Evolutionary conservation across 1,139 yeast genomes (phyloP).

Genomic region (Kodamaea alishanica): DNA sequence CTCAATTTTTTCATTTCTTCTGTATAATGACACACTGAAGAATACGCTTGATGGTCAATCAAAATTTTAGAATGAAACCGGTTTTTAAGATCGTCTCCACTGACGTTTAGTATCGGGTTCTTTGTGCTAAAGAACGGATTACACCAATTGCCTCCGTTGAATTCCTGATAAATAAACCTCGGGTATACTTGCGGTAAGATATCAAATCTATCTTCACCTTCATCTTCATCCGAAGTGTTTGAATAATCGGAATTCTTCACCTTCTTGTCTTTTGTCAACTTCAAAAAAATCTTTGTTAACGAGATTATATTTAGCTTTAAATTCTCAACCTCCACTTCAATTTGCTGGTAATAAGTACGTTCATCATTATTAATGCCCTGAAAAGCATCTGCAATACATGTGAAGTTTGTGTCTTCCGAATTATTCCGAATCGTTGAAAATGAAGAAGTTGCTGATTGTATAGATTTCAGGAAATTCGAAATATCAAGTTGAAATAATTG

Average conservation of each 20-base stretch:
- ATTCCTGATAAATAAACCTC: constrained; percentile 59
- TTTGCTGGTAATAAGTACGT: constrained; percentile 31
- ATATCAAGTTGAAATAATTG: constrained; percentile 35
- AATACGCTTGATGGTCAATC: constrained; percentile 48
- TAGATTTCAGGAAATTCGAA: constrained; percentile 28
- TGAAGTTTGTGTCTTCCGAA: constrained; percentile 11
- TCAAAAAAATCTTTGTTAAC: constrained; percentile 27
- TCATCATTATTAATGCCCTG: constrained; percentile 11
- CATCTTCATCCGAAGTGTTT: constrained; percentile 38
- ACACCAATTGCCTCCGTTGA: constrained; percentile 73
- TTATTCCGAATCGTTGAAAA: constrained; percentile 25
- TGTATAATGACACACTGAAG: constrained; percentile 31
- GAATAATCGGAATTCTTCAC: constrained; percentile 35
- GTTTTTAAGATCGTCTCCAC: constrained; percentile 46
- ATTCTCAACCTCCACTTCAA: constrained; percentile 34
- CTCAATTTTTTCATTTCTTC: constrained; percentile 38
- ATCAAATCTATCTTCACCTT: constrained; percentile 36
- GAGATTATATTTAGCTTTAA: constrained; percentile 31
- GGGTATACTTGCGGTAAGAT: constrained; percentile 63
- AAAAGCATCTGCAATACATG: constrained; percentile 4
- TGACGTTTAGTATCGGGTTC: constrained; percentile 38
- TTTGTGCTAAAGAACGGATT: constrained; percentile 56
- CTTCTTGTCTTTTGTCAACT: constrained; percentile 32
- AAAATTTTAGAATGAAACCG: constrained; percentile 44
- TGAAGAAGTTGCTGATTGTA: constrained; percentile 23